phyloP scores from a whole-genome alignment of 768 basidiomycete genomes.

The Stropharia rugosoannulata region DNA sequence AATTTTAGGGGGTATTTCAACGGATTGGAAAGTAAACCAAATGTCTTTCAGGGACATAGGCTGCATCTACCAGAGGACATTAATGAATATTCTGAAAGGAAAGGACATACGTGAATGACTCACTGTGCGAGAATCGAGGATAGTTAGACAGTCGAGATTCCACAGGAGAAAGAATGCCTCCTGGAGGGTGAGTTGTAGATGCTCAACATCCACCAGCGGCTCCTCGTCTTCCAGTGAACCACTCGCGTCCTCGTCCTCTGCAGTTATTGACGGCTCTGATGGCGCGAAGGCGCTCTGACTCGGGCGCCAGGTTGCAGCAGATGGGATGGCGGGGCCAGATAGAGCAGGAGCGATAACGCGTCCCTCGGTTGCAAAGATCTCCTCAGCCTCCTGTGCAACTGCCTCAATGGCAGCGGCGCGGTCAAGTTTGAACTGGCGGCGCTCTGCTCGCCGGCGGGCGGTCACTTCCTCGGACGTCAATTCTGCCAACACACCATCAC shows the following conservation, averaged over 20 bases:
- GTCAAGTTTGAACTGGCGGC: conserved; percentile 91
- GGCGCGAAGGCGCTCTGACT: conserved; percentile 18
- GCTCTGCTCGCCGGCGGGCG: conserved; percentile 81
- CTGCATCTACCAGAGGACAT: conserved; percentile 39
- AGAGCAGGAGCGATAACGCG: conserved; percentile 60
- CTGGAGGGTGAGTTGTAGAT: conserved; percentile 85
- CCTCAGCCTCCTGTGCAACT: conserved; percentile 78
- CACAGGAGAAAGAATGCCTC: conserved; percentile 90
- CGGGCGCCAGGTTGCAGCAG: conserved; percentile 80
- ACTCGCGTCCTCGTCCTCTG: conserved; percentile 29
- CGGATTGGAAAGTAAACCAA: conserved; percentile 64
- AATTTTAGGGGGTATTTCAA: conserved; percentile 43
- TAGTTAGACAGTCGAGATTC: conserved; percentile 78
- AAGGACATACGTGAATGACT: conserved; percentile 13
- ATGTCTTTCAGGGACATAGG: conserved; percentile 55
- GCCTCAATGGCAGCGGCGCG: conserved; percentile 86
- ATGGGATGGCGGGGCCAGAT: conserved; percentile 65
- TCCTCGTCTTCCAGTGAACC: conserved; percentile 45
- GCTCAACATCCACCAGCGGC: conserved; percentile 73
- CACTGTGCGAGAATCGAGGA: conserved; percentile 69
- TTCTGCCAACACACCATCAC: conserved; percentile 36
- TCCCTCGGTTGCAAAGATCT: conserved; percentile 68
- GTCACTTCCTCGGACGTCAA: conserved; percentile 91
- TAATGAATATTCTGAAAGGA: conserved; percentile 1
- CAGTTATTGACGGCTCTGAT: conserved; percentile 8